A percentile compares a stretch with the other conserved stretches of the same genome.
Conservation (phyloP, 768 basidiomycete genomes). For the Plicaturopsis crispa region DNA sequence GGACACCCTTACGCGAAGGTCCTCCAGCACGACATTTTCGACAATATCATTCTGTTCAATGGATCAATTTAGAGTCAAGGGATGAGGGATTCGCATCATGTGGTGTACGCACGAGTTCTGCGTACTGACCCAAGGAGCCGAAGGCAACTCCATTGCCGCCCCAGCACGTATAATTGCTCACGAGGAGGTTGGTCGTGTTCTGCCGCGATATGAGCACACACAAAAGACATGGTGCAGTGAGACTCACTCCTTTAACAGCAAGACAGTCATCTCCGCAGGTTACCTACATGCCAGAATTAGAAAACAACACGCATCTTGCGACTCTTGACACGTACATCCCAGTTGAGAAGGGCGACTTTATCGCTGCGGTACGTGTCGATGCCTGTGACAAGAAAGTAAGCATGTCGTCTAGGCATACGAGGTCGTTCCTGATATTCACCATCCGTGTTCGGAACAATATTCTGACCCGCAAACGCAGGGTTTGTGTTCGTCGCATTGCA, state of each 20-base stretch:
- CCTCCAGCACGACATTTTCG: slow-evolving; percentile 39
- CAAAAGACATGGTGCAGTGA: background rate
- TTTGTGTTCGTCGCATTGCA: slow-evolving; percentile 53
- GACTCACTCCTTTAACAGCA: slow-evolving; percentile 55
- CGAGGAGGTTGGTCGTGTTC: slow-evolving; percentile 49
- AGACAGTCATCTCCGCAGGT: slow-evolving; percentile 60
- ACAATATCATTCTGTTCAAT: slow-evolving; percentile 43
- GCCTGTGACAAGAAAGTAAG: slow-evolving; percentile 30
- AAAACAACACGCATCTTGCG: slow-evolving; percentile 11
- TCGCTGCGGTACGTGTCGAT: slow-evolving; percentile 51
- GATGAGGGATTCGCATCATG: background rate
- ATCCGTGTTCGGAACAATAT: slow-evolving; percentile 56
- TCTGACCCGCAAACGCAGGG: slow-evolving; percentile 38
- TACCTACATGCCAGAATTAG: slow-evolving; percentile 21
- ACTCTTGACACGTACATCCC: no score
- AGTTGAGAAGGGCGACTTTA: slow-evolving; percentile 39
- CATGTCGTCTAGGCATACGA: background rate
- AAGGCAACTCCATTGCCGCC: slow-evolving; percentile 58
- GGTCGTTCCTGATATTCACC: no score
- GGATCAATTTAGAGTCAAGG: background rate
- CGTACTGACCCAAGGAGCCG: slow-evolving; percentile 53
- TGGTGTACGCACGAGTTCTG: slow-evolving; percentile 32
- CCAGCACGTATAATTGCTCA: slow-evolving; percentile 41
- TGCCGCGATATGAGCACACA: slow-evolving; percentile 10
- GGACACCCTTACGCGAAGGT: slow-evolving; percentile 34